Conservation (phyloP, 2,329 filamentous ascomycete genomes). For the Ophiocordyceps robertsii region DNA sequence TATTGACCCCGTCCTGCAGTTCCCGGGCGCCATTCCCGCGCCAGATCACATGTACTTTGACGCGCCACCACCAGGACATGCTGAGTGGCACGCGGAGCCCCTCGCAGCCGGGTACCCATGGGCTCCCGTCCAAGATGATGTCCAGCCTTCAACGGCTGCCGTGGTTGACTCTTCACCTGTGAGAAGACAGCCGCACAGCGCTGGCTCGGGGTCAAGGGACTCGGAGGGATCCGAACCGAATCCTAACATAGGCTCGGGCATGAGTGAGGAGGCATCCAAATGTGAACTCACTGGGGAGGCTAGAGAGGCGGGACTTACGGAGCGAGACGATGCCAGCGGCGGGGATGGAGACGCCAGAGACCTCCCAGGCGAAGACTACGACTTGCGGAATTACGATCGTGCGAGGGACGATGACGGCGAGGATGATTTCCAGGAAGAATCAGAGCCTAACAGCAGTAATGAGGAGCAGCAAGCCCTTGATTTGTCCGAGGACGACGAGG, state of each 20-base stretch:
- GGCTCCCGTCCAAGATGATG: background rate
- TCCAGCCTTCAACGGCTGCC: background rate
- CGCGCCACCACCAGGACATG: background rate
- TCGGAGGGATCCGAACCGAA: background rate
- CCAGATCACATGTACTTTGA: background rate
- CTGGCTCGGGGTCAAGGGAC: background rate
- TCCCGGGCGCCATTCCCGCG: background rate
- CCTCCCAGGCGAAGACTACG: constrained; percentile 18
- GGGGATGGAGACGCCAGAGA: constrained; percentile 14
- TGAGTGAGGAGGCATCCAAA: too few relatives aligned
- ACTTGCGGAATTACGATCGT: constrained; percentile 18
- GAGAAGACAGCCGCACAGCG: constrained; percentile 1
- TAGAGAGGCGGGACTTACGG: background rate
- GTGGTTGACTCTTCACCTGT: background rate
- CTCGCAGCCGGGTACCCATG: background rate
- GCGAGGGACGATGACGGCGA: constrained; percentile 19
- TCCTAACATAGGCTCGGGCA: too few relatives aligned
- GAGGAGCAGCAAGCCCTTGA: constrained; percentile 10
- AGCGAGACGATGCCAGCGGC: constrained; percentile 5
- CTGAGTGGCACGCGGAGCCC: background rate
- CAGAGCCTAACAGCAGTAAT: constrained; percentile 5
- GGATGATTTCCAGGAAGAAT: constrained; percentile 9
- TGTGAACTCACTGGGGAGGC: too few relatives aligned
- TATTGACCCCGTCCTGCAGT: constrained; percentile 7
- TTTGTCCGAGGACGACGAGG: constrained; percentile 8